A percentile compares a stretch with the other conserved stretches of the same genome.
Evolutionary conservation across 305 asterid species (phyloP).

Genomic region (Fraxinus ornus): DNA sequence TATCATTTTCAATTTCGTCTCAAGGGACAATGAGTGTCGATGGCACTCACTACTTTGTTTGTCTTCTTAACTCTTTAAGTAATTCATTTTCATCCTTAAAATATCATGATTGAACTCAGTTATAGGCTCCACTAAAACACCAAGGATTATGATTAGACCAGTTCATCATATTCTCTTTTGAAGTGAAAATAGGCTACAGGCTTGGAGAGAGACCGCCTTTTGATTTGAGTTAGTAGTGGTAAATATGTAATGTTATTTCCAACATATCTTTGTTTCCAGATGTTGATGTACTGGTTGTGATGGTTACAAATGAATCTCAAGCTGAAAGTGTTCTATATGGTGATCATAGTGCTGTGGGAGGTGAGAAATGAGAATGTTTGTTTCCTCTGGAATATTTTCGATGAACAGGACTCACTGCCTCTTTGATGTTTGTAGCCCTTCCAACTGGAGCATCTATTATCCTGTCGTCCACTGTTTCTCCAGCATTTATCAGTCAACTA

Average conservation of each 20-base stretch:
- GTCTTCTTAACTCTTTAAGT: not conserved
- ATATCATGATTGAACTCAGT: constrained; percentile 18
- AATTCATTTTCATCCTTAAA: constrained; percentile 4
- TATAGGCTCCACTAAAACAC: not conserved
- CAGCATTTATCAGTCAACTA: constrained; percentile 81
- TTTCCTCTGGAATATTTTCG: constrained; percentile 8
- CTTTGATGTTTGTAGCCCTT: constrained; percentile 61
- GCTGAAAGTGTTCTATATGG: constrained; percentile 91
- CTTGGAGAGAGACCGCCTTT: constrained; percentile 11
- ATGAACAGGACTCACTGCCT: constrained; percentile 36
- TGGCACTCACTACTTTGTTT: constrained; percentile 16
- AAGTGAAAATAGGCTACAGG: not conserved
- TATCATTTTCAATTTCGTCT: constrained; percentile 5
- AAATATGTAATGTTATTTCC: constrained; percentile 24
- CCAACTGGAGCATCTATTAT: constrained; percentile 79
- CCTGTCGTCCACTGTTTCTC: constrained; percentile 94
- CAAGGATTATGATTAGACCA: not conserved
- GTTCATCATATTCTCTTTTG: constrained; percentile 10
- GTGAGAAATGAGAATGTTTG: constrained; percentile 36
- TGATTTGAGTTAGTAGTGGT: constrained; percentile 18
- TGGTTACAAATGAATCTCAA: constrained; percentile 96
- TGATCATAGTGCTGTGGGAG: constrained; percentile 79
- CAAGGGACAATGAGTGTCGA: constrained; percentile 13
- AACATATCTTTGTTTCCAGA: constrained; percentile 47
- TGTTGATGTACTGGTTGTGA: constrained; percentile 73